phyloP scores from a whole-genome alignment of 2,329 filamentous ascomycete genomes.

The Pseudocercospora fuligena region DNA sequence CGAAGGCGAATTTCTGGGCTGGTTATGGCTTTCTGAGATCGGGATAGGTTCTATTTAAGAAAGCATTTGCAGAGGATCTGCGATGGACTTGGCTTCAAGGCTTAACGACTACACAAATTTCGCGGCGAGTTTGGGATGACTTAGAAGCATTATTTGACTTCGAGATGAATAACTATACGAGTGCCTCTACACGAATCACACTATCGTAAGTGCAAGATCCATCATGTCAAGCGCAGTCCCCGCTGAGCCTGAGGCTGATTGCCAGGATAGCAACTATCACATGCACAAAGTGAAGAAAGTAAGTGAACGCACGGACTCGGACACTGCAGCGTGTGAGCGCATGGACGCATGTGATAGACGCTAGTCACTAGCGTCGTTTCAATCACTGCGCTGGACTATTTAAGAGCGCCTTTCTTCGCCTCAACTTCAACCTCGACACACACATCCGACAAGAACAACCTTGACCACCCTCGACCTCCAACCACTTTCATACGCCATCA shows the following conservation, averaged over 20 bases:
- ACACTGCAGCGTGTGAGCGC: background rate
- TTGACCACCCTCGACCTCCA: background rate
- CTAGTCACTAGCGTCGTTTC: background rate
- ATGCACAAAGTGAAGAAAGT: background rate
- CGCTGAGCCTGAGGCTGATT: background rate
- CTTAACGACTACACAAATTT: background rate
- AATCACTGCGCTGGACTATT: background rate
- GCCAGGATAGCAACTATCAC: background rate
- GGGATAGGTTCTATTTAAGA: background rate
- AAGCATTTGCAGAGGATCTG: background rate
- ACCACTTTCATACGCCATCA: background rate
- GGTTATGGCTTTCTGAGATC: background rate
- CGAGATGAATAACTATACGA: no score
- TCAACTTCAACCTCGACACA: background rate
- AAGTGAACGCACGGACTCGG: background rate
- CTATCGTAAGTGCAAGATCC: background rate
- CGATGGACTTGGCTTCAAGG: background rate
- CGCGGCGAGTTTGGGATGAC: background rate
- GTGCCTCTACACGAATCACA: background rate
- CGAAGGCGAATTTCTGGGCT: background rate
- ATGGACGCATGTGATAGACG: conserved; percentile 1
- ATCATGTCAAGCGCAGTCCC: background rate
- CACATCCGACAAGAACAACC: background rate
- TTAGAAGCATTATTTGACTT: no score
- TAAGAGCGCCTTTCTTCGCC: background rate